Evolutionary conservation across 1,284 basidiomycete genomes (phyloP), one percentile per base, ranked within the genome.

Genomic region (Gomphus sp.): DNA sequence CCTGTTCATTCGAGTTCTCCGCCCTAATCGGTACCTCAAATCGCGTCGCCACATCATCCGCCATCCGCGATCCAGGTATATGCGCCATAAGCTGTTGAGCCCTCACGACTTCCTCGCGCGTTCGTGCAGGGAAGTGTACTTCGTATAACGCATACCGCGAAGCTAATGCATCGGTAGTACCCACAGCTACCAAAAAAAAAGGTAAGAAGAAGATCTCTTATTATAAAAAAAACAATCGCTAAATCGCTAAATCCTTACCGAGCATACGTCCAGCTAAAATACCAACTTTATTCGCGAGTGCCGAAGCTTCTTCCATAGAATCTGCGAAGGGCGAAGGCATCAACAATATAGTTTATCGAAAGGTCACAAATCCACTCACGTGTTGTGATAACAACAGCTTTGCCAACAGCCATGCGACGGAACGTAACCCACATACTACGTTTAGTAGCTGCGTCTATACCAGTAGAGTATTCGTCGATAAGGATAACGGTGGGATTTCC

Each of bases 271-370:
- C 81, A 4, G 87, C 82, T 25, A 90, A 70, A 60, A 89, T 88
- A 4, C 86, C 86, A 33, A 89, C 87, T 65, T 82, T 82, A 63
- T 77, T 84, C 0, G 87, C 85, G 2, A 91, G 74, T 1, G 87
- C 85, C 7, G 87, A 87, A 0, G 88, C 89, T 69, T 91, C 89
- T 70, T 91, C 89, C 87, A 91, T 91, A 0, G 85, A 88, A 69
- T 91, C 89, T 81, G 70, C 69, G 12, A 71, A 71, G 60, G 4
- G 70, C 69, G 12, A 71, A 71, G 60, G 4, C 56, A 57, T 44
- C 37, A 53, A 12, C 12, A 33, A 53, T 12, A 12, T 9, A 3
- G 1, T 14, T 50, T 34, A 4, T 16, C 22, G 16, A 3, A 25
- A 25, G n/a, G 11, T 12, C 31, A 36, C 12, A 6, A 14, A 14